Conservation (phyloP, 2,329 filamentous ascomycete genomes). For the Trichoderma sp. region DNA sequence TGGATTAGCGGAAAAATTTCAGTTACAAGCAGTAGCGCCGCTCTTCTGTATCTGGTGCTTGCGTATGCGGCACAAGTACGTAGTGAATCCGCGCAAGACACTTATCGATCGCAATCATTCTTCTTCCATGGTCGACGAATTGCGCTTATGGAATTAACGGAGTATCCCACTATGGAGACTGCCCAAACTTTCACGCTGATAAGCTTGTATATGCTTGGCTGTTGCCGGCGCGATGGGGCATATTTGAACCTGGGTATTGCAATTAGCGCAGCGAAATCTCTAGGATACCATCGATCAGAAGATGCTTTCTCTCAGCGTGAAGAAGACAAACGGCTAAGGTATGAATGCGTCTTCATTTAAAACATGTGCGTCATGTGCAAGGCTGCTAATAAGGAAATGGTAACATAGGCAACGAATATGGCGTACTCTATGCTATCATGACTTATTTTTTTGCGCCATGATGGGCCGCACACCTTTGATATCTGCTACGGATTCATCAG, state of each 20-base stretch:
- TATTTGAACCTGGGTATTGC: slow-evolving; percentile 13
- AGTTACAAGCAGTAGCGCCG: slow-evolving; percentile 1
- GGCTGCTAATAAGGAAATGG: background rate
- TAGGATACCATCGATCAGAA: background rate
- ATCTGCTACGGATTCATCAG: background rate
- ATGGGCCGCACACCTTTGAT: background rate
- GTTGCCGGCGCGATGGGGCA: slow-evolving; percentile 3
- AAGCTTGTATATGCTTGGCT: slow-evolving; percentile 6
- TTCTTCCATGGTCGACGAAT: slow-evolving; percentile 14
- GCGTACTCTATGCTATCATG: slow-evolving; percentile 11
- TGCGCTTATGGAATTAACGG: slow-evolving; percentile 1
- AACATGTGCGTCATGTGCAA: background rate
- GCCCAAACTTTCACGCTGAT: slow-evolving; percentile 3
- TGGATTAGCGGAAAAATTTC: slow-evolving; percentile 11
- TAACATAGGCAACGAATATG: background rate
- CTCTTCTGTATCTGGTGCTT: slow-evolving; percentile 7
- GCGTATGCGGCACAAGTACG: background rate
- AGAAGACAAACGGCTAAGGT: background rate
- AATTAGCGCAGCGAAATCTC: slow-evolving; percentile 5
- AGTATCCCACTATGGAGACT: background rate
- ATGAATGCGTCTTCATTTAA: background rate
- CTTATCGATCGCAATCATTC: slow-evolving; percentile 2
- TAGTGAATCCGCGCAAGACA: background rate
- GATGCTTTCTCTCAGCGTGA: background rate
- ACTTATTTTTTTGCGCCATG: slow-evolving; percentile 7